Evolutionary conservation across 2,329 filamentous ascomycete species (phyloP).

Genomic region (Fusarium hainanense): DNA sequence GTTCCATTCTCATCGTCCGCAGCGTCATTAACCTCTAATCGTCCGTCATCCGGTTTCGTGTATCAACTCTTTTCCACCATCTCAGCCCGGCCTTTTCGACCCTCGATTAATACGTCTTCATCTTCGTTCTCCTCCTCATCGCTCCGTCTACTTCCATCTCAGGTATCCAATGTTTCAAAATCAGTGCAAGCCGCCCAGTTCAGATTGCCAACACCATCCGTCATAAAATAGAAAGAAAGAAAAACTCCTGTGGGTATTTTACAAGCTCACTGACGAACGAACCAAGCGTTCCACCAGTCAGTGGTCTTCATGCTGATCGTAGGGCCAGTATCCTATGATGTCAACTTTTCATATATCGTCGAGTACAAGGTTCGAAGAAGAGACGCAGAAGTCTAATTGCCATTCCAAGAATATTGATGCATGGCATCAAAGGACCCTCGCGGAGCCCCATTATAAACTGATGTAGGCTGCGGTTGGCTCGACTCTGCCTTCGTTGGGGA

Average conservation of each 20-base stretch:
- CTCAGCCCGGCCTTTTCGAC: constrained; percentile 6
- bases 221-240: constrained; percentile 31
- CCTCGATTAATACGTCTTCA: constrained; percentile 21
- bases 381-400: constrained; percentile 51
- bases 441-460: constrained; percentile 54
- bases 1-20: constrained; percentile 16
- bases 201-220: constrained; percentile 44
- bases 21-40: constrained; percentile 33
- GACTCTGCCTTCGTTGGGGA: constrained; percentile 51
- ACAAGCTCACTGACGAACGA: constrained; percentile 44
- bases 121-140: constrained; percentile 4
- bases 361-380: constrained; percentile 31
- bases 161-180: constrained; percentile 36
- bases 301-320: constrained; percentile 41
- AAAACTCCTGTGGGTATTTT: constrained; percentile 43
- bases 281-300: constrained; percentile 36
- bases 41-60: constrained; percentile 29
- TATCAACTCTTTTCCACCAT: constrained; percentile 22
- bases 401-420: constrained; percentile 69
- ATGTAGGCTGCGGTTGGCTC: constrained; percentile 54
- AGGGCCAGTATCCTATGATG: constrained; percentile 33
- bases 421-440: constrained; percentile 61
- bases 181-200: constrained; percentile 40
- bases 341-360: constrained; percentile 39
- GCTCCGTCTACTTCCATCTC: constrained; percentile 36